Conservation (phyloP, 2,329 filamentous ascomycete species). For the Paracamarosporium sp. region DNA sequence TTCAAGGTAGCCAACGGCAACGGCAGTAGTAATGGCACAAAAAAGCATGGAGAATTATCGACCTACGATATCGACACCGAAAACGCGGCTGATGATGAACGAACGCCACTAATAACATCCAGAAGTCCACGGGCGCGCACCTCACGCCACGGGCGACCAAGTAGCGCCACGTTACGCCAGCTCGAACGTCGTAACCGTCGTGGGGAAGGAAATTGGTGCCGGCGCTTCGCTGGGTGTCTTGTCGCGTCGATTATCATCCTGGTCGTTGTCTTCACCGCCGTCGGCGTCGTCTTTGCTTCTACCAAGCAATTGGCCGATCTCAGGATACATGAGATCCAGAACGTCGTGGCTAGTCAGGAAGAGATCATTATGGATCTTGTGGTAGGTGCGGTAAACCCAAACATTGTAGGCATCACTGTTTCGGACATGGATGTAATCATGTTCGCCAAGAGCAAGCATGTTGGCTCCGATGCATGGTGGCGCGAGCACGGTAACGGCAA, state of each 20-base stretch:
- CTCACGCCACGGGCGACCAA: slow-evolving; percentile 56
- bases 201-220: slow-evolving; percentile 62
- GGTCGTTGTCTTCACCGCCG: slow-evolving; percentile 81
- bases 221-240: slow-evolving; percentile 83
- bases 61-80: slow-evolving; percentile 84
- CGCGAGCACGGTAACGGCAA: slow-evolving; percentile 41
- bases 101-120: slow-evolving; percentile 77
- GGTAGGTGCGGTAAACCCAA: slow-evolving; percentile 89
- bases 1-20: slow-evolving; percentile 49
- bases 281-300: slow-evolving; percentile 89
- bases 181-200: slow-evolving; percentile 71
- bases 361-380: slow-evolving; percentile 94
- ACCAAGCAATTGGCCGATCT: slow-evolving; percentile 86
- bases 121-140: slow-evolving; percentile 62
- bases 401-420: slow-evolving; percentile 86
- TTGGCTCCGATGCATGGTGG: slow-evolving; percentile 65
- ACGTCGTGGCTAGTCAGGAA: slow-evolving; percentile 91
- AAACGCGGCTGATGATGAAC: slow-evolving; percentile 82
- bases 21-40: slow-evolving; percentile 43
- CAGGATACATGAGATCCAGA: slow-evolving; percentile 79
- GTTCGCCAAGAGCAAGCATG: slow-evolving; percentile 92
- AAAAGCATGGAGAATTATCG: slow-evolving; percentile 68
- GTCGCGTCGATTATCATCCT: slow-evolving; percentile 83
- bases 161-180: slow-evolving; percentile 67
- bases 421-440: slow-evolving; percentile 88